Conservation (phyloP, 345 rosid genomes). For the Eucalyptus sideroxylon region DNA sequence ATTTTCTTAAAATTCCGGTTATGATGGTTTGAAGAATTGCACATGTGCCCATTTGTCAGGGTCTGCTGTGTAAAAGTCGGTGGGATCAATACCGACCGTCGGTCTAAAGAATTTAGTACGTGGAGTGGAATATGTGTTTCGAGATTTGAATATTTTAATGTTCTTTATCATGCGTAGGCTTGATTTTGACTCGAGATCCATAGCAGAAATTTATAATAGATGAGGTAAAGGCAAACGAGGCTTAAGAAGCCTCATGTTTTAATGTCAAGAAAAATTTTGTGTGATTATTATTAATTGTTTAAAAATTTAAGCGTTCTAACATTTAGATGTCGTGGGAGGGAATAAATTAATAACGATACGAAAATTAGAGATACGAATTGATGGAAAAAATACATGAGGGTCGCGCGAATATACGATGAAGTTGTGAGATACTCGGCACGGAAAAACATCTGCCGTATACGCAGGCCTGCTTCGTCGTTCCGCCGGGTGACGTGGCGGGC, state of each 20-base stretch:
- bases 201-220: too few relatives aligned
- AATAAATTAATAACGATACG: background rate
- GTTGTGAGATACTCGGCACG: background rate
- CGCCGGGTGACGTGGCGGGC: background rate
- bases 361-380: background rate
- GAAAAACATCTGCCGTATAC: background rate
- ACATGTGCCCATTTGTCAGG: background rate
- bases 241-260: accelerated
- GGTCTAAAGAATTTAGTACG: background rate
- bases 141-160: accelerated
- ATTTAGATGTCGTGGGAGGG: accelerated
- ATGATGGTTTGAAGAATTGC: background rate
- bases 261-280: accelerated
- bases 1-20: background rate
- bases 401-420: background rate
- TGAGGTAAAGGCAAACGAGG: too few relatives aligned
- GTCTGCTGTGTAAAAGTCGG: background rate
- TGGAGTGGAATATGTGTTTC: background rate
- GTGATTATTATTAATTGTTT: accelerated
- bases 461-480: background rate
- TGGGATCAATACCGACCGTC: background rate
- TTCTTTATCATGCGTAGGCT: background rate
- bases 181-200: background rate
- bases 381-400: background rate
- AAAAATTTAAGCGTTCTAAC: too few relatives aligned